These are phyloP conservation scores for Zasmidium angulare DNA, from an alignment of 2,329 filamentous ascomycete species.

Conservation along the genomic window DNA sequence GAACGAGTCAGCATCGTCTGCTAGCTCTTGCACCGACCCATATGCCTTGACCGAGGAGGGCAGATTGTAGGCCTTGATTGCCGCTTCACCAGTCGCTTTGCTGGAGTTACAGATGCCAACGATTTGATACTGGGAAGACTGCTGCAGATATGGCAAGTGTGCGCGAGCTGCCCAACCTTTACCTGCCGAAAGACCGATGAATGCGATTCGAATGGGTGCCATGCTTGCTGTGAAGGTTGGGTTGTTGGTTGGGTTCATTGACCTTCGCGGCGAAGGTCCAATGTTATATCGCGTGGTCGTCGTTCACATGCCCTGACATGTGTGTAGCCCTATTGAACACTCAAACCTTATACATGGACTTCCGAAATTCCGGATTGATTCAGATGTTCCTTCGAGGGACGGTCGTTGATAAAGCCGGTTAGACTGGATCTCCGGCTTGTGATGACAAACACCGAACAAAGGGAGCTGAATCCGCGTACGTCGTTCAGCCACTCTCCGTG, in stretches of 20 bases:
- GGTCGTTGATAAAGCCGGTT: no score
- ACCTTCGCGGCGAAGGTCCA: background rate
- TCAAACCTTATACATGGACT: background rate
- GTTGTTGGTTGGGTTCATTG: background rate
- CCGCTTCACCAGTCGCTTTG: constrained; percentile 6
- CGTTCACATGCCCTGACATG: background rate
- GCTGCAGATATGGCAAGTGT: constrained; percentile 7
- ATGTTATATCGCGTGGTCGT: background rate
- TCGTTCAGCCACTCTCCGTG: background rate
- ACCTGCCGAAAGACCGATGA: constrained; percentile 2
- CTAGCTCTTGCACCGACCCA: constrained; percentile 41
- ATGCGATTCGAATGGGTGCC: constrained; percentile 9
- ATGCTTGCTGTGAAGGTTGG: background rate
- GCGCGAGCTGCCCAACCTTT: constrained; percentile 1
- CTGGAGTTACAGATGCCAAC: constrained; percentile 10
- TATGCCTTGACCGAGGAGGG: constrained; percentile 41
- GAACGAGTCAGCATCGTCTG: constrained; percentile 43
- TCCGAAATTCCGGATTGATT: background rate
- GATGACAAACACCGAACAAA: no score
- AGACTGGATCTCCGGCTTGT: no score
- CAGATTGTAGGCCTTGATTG: constrained; percentile 6
- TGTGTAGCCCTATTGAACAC: background rate
- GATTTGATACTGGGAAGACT: constrained; percentile 5
- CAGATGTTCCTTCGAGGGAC: no score
- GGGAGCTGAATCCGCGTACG: no score